These are phyloP conservation scores for Lizonia empirigonia DNA, from an alignment of 2,329 filamentous ascomycete species.

Conservation along the genomic window DNA sequence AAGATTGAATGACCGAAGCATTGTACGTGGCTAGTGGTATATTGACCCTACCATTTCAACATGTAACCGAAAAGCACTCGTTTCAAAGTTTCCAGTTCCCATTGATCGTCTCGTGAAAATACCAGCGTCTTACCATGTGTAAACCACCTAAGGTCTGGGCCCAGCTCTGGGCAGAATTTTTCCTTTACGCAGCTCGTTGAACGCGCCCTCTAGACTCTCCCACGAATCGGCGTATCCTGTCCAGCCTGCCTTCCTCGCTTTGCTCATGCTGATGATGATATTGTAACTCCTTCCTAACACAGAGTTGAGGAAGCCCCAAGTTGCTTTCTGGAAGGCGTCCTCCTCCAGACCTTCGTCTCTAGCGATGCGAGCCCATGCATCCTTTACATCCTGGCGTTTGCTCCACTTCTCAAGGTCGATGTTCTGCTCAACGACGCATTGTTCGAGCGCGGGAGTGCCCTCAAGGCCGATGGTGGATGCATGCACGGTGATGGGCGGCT, in stretches of 20 bases:
- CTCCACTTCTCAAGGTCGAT: conserved; percentile 53
- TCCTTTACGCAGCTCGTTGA: conserved; percentile 44
- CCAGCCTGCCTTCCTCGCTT: conserved; percentile 55
- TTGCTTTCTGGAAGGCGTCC: conserved; percentile 51
- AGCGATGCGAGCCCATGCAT: conserved; percentile 48
- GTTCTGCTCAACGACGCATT: conserved; percentile 45
- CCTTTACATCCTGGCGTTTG: conserved; percentile 45
- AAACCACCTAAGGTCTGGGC: conserved; percentile 3
- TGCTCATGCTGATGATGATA: conserved; percentile 53
- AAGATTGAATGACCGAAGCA: too few species aligned
- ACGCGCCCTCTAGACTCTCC: conserved; percentile 47
- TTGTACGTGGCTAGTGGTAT: too few species aligned
- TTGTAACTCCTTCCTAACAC: conserved; percentile 52
- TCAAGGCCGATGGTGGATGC: conserved; percentile 21
- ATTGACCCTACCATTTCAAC: too few species aligned
- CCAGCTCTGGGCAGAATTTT: conserved; percentile 21
- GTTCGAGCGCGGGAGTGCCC: conserved; percentile 11
- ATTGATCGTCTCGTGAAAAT: too few species aligned
- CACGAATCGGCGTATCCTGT: conserved; percentile 47
- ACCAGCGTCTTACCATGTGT: neutral
- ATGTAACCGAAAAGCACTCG: too few species aligned
- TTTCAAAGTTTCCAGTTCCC: too few species aligned
- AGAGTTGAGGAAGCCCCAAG: conserved; percentile 54
- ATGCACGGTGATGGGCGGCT: conserved; percentile 35
- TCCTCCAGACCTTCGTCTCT: conserved; percentile 47